These are phyloP conservation scores for Colletotrichum ledebouriae DNA, from an alignment of 2,329 filamentous ascomycete genomes.

Conservation along the genomic window DNA sequence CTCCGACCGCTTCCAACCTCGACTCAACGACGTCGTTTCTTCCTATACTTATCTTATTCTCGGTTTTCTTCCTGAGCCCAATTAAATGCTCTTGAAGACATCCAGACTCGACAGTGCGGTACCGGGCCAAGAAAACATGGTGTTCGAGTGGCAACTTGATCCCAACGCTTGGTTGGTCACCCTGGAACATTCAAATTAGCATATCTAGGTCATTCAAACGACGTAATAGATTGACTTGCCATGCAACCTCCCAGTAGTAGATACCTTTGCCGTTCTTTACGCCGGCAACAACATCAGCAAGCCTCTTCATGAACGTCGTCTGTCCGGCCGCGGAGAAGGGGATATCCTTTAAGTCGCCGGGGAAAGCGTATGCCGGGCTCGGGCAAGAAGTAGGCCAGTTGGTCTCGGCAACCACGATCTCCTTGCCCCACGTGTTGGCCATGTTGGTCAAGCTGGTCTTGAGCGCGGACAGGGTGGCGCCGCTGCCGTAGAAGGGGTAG, in stretches of 20 bases:
- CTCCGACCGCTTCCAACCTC: no score
- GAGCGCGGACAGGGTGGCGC: conserved; percentile 70
- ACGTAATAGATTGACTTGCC: conserved; percentile 51
- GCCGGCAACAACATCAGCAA: conserved; percentile 68
- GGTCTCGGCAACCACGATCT: conserved; percentile 77
- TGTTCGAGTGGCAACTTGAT: conserved; percentile 74
- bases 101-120: conserved; percentile 68
- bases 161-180: conserved; percentile 74
- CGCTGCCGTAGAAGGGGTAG: conserved; percentile 77
- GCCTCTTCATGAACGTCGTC: conserved; percentile 69
- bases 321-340: conserved; percentile 75
- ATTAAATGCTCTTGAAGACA: conserved; percentile 66
- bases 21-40: background rate
- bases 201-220: background rate
- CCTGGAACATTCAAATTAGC: background rate
- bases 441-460: conserved; percentile 69
- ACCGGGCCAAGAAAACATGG: conserved; percentile 70
- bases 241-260: conserved; percentile 79
- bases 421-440: conserved; percentile 72
- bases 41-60: background rate
- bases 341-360: conserved; percentile 69
- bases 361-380: conserved; percentile 69
- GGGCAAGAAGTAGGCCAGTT: conserved; percentile 78
- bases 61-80: background rate
- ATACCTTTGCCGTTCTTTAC: conserved; percentile 69